Percentiles rank a stretch among this genome's conserved stretches.
Evolutionary conservation across 73 alveolate genomes (phyloP).

Genomic region (Urostyla sp.): DNA sequence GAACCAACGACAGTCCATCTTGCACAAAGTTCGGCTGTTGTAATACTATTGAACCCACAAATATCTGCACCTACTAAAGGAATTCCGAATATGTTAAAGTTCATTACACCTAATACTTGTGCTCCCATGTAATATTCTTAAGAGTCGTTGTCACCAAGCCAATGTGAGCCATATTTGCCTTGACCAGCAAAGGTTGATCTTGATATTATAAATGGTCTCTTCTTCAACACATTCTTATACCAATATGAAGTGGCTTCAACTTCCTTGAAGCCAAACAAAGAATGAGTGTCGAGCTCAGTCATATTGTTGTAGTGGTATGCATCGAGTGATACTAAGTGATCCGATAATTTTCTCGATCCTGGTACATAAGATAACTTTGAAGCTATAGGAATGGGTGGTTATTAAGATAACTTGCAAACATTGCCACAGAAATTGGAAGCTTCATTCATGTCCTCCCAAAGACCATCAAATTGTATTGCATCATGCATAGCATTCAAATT

Average conservation of each 20-base stretch:
- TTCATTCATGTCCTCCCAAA: slow-evolving; percentile 92
- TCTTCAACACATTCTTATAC: slow-evolving; percentile 60
- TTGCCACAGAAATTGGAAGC: slow-evolving; percentile 68
- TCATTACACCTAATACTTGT: slow-evolving; percentile 77
- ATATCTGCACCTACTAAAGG: slow-evolving; percentile 97
- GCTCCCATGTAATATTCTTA: slow-evolving; percentile 66
- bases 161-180: slow-evolving; percentile 96
- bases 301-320: slow-evolving; percentile 74
- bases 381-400: slow-evolving; percentile 43
- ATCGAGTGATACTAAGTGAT: slow-evolving; percentile 76
- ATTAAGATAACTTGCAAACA: slow-evolving; percentile 43
- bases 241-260: slow-evolving; percentile 83
- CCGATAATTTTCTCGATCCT: slow-evolving; percentile 82
- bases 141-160: slow-evolving; percentile 98
- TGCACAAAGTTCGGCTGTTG: slow-evolving; percentile 93
- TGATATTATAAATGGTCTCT: slow-evolving; percentile 89
- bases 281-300: slow-evolving; percentile 88
- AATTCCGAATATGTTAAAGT: slow-evolving; percentile 90
- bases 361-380: slow-evolving; percentile 85
- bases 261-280: slow-evolving; percentile 83
- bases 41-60: slow-evolving; percentile 95
- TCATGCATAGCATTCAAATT: slow-evolving; percentile 75
- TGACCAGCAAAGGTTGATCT: slow-evolving; percentile 96
- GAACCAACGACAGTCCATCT: slow-evolving; percentile 96
- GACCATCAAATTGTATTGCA: slow-evolving; percentile 78